These are phyloP conservation scores for Ogataea minuta DNA, from an alignment of 805 yeast species.

Conservation along the genomic window DNA sequence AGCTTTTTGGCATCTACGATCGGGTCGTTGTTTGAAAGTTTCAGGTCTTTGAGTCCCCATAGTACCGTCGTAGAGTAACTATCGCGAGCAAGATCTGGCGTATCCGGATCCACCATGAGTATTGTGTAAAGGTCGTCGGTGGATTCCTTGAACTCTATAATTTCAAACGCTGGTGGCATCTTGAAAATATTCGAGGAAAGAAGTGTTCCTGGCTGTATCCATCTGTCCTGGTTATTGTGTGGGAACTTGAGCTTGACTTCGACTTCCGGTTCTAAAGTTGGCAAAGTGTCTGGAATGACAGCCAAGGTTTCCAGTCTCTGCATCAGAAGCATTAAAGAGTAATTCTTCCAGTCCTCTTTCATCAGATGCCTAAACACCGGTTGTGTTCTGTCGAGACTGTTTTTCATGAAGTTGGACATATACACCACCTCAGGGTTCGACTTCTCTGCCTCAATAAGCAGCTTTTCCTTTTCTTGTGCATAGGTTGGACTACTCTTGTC, in stretches of 20 bases:
- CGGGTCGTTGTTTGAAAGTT: slow-evolving; percentile 56
- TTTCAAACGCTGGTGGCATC: slow-evolving; percentile 72
- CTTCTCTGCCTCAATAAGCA: slow-evolving; percentile 61
- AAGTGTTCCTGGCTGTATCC: slow-evolving; percentile 77
- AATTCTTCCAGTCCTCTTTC: slow-evolving; percentile 66
- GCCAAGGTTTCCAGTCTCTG: slow-evolving; percentile 85
- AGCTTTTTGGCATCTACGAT: slow-evolving; percentile 47
- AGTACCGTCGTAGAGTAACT: slow-evolving; percentile 68
- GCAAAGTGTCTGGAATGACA: slow-evolving; percentile 91
- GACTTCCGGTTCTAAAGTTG: slow-evolving; percentile 79
- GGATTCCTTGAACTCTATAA: slow-evolving; percentile 65
- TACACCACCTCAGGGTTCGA: slow-evolving; percentile 83
- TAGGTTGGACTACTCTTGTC: slow-evolving; percentile 18
- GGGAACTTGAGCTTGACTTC: slow-evolving; percentile 76
- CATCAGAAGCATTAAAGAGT: slow-evolving; percentile 76
- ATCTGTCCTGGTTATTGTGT: slow-evolving; percentile 59
- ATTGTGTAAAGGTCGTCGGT: slow-evolving; percentile 66
- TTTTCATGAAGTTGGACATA: slow-evolving; percentile 51
- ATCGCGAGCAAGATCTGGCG: slow-evolving; percentile 72
- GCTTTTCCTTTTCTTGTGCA: slow-evolving; percentile 26
- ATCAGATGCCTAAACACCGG: slow-evolving; percentile 80
- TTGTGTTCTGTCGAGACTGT: slow-evolving; percentile 58
- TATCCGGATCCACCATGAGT: slow-evolving; percentile 86
- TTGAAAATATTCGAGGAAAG: slow-evolving; percentile 72
- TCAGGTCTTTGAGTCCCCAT: slow-evolving; percentile 73